These are phyloP conservation scores for Calvatia gigantea DNA, from an alignment of 768 basidiomycete genomes.

Conservation along the genomic window DNA sequence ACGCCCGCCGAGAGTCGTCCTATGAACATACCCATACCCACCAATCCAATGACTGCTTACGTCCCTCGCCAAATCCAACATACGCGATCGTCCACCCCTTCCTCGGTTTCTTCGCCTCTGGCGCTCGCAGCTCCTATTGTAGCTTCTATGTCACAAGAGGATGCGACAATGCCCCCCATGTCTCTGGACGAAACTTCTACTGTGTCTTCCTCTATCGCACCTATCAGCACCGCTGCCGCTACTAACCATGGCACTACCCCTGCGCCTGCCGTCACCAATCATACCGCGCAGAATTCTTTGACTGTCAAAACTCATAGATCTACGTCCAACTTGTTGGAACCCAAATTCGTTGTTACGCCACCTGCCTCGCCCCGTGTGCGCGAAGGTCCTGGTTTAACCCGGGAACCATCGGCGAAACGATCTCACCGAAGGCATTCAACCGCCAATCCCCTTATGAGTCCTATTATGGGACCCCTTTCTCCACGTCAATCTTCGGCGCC, in stretches of 20 bases:
- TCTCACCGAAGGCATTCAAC: constrained; percentile 72
- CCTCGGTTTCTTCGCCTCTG: constrained; percentile 83
- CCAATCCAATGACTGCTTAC: constrained; percentile 20
- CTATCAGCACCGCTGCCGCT: no score
- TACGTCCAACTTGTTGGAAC: constrained; percentile 58
- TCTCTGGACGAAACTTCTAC: constrained; percentile 51
- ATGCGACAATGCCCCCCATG: constrained; percentile 61
- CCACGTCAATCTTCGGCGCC: constrained; percentile 84
- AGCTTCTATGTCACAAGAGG: constrained; percentile 59
- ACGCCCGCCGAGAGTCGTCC: constrained; percentile 24
- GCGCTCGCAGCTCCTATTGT: constrained; percentile 83
- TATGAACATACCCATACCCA: constrained; percentile 15
- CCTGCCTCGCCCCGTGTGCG: constrained; percentile 64
- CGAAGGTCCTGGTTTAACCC: constrained; percentile 34
- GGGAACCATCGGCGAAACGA: constrained; percentile 50
- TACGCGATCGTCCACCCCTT: constrained; percentile 84
- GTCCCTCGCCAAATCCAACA: constrained; percentile 41
- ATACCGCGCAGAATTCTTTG: constrained; percentile 1
- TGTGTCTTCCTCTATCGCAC: constrained; percentile 6
- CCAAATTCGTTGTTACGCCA: constrained; percentile 67
- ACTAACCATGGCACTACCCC: no score
- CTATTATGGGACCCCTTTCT: constrained; percentile 70
- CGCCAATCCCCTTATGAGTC: constrained; percentile 57
- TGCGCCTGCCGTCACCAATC: not conserved
- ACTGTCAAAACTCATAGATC: constrained; percentile 61